A percentile compares a stretch with the other conserved stretches of the same genome.
Evolutionary conservation across 2,329 filamentous ascomycete genomes (phyloP).

Genomic region (Paracamarosporium sp.): DNA sequence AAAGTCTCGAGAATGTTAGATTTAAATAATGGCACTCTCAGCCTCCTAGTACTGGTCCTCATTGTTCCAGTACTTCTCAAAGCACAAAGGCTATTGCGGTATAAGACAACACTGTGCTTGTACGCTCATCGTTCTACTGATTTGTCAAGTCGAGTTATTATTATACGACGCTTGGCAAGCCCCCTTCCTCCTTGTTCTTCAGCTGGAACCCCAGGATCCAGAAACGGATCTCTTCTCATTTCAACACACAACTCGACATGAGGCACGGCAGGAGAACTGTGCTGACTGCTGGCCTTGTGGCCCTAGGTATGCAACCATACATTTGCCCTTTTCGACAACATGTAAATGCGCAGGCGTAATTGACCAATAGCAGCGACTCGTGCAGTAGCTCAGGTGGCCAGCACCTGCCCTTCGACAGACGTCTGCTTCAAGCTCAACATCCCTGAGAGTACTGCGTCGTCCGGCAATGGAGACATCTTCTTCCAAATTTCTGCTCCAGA

Average conservation of each 20-base stretch:
- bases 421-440: conserved; percentile 62
- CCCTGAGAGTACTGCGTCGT: conserved; percentile 58
- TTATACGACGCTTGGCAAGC: conserved; percentile 13
- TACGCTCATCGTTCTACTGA: not conserved
- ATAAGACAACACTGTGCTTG: not conserved
- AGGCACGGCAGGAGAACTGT: conserved; percentile 16
- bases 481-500: conserved; percentile 64
- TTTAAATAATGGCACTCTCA: not conserved
- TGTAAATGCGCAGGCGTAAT: not conserved
- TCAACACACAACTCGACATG: conserved; percentile 16
- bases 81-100: not conserved
- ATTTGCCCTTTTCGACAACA: not conserved
- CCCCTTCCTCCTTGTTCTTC: conserved; percentile 7
- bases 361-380: conserved; percentile 32
- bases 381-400: conserved; percentile 40
- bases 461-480: conserved; percentile 62
- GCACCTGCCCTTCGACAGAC: conserved; percentile 31
- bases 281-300: conserved; percentile 28
- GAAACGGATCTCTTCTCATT: not conserved
- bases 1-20: not conserved
- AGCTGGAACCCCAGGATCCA: not conserved
- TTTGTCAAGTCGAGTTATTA: not conserved
- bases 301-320: conserved; percentile 29
- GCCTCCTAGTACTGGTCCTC: not conserved
- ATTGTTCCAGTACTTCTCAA: not conserved